Percentiles rank a stretch among this genome's conserved stretches.
phyloP scores from a whole-genome alignment of 768 basidiomycete genomes.

The Rhodocollybia butyracea region DNA sequence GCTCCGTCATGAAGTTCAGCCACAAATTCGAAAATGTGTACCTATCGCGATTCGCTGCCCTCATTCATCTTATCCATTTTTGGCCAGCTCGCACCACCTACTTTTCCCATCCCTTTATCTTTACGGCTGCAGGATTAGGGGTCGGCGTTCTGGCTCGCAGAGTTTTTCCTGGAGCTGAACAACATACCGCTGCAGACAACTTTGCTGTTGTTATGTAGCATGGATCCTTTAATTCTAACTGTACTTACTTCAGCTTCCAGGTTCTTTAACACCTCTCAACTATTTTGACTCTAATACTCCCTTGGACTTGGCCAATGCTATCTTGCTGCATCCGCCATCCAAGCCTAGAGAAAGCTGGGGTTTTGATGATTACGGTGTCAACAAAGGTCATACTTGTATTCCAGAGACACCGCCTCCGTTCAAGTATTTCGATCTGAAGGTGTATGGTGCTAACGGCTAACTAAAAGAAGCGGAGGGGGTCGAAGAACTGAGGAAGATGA shows the following conservation, averaged over 20 bases:
- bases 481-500: slow-evolving; percentile 36
- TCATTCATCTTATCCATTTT: too few relatives aligned
- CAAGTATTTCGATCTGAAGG: slow-evolving; percentile 30
- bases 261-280: slow-evolving; percentile 58
- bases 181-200: too few relatives aligned
- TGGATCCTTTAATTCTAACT: neutral
- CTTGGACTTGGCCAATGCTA: slow-evolving; percentile 52
- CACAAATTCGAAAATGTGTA: too few relatives aligned
- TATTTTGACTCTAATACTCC: slow-evolving; percentile 64
- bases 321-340: slow-evolving; percentile 41
- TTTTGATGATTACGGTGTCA: slow-evolving; percentile 54
- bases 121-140: too few relatives aligned
- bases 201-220: neutral
- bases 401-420: slow-evolving; percentile 35
- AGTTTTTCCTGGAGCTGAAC: too few relatives aligned
- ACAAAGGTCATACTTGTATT: slow-evolving; percentile 33
- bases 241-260: slow-evolving; percentile 44
- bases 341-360: slow-evolving; percentile 34
- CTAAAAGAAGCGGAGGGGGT: slow-evolving; percentile 22
- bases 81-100: too few relatives aligned
- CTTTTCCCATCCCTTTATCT: too few relatives aligned
- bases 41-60: too few relatives aligned
- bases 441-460: slow-evolving; percentile 33
- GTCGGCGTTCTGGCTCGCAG: too few relatives aligned
- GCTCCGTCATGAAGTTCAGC: too few relatives aligned